Evolutionary conservation across 306 rosid species (phyloP).

Genomic region (Cicer bijugum): DNA sequence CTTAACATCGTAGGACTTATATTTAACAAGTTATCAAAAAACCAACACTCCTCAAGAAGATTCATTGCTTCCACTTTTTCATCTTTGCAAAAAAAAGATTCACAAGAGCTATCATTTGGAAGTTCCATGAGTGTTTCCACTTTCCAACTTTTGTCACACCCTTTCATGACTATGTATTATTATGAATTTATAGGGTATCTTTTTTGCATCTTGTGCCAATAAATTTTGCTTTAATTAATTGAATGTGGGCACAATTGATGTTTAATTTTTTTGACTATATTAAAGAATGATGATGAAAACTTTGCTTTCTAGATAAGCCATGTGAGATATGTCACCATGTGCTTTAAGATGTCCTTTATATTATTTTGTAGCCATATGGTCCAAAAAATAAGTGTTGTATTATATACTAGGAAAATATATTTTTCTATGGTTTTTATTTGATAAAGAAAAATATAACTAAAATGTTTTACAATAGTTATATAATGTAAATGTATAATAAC

Average conservation of each 20-base stretch:
- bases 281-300: slow-evolving; percentile 35
- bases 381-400: slow-evolving; percentile 41
- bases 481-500: no score
- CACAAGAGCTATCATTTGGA: slow-evolving; percentile 48
- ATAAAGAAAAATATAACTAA: neutral
- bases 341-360: slow-evolving; percentile 37
- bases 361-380: slow-evolving; percentile 37
- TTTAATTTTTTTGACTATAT: slow-evolving; percentile 26
- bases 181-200: slow-evolving; percentile 29
- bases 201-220: slow-evolving; percentile 12
- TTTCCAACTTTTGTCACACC: slow-evolving; percentile 45
- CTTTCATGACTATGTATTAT: neutral
- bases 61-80: slow-evolving; percentile 61
- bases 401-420: slow-evolving; percentile 8
- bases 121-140: slow-evolving; percentile 54
- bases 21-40: slow-evolving; percentile 66
- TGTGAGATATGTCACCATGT: slow-evolving; percentile 57
- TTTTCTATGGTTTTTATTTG: slow-evolving; percentile 10
- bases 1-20: slow-evolving; percentile 59
- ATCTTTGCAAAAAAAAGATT: slow-evolving; percentile 53
- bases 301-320: slow-evolving; percentile 53
- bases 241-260: slow-evolving; percentile 31
- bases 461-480: no score
- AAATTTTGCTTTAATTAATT: slow-evolving; percentile 22
- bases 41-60: slow-evolving; percentile 84